Evolutionary conservation across 1,284 basidiomycete genomes (phyloP).

Genomic region (Ceratobasidium sp.): DNA sequence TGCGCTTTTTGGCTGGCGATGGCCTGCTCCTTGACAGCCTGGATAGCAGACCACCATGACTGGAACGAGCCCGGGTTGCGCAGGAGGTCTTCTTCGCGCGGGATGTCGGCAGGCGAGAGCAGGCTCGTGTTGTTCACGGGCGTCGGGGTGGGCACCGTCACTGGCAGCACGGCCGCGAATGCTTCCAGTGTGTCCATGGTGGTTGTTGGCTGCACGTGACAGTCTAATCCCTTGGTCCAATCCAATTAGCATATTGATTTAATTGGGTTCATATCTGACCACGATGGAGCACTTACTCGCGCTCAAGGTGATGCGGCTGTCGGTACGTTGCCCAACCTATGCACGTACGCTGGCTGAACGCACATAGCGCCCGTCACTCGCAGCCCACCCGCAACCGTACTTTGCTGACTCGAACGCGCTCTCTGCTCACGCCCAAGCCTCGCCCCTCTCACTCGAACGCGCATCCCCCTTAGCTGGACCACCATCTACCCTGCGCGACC

Average conservation of each 20-base stretch:
- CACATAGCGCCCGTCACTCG: constrained; percentile 73
- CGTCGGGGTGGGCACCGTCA: constrained; percentile 86
- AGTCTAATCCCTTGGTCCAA: neutral
- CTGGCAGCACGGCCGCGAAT: constrained; percentile 73
- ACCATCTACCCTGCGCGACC: constrained; percentile 75
- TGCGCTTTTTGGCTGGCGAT: constrained; percentile 62
- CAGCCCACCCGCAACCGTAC: constrained; percentile 81
- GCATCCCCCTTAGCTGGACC: constrained; percentile 68
- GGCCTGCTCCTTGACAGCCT: constrained; percentile 76
- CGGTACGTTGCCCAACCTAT: constrained; percentile 62
- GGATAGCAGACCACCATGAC: constrained; percentile 91
- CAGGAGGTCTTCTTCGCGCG: constrained; percentile 95
- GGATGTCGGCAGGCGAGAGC: constrained; percentile 79
- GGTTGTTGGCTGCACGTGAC: constrained; percentile 30
- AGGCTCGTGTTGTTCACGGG: constrained; percentile 82
- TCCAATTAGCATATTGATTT: neutral
- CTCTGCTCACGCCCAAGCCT: constrained; percentile 78
- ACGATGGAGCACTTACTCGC: constrained; percentile 70
- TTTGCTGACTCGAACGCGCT: constrained; percentile 83
- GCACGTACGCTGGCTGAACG: constrained; percentile 24
- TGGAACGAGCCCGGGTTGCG: constrained; percentile 92
- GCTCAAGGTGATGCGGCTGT: constrained; percentile 83
- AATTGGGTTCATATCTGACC: neutral
- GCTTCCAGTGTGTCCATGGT: constrained; percentile 58
- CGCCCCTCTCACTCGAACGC: constrained; percentile 79